Conservation (phyloP, 257 asterid genomes). For the Agastache rugosa region DNA sequence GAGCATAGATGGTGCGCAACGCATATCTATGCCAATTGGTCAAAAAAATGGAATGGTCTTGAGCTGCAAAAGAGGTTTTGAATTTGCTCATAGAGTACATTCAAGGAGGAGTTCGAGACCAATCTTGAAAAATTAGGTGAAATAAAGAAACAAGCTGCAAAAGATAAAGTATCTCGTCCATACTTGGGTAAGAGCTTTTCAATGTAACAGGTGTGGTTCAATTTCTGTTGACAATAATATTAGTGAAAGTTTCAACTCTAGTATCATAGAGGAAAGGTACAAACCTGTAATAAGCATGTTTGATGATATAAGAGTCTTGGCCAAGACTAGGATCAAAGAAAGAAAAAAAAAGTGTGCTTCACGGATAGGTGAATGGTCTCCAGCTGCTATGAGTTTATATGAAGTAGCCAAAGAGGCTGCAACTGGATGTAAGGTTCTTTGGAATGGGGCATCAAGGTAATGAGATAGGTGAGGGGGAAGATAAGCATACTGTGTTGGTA, state of each 20-base stretch:
- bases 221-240: background rate
- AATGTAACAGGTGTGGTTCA: background rate
- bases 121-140: background rate
- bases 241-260: background rate
- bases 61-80: background rate
- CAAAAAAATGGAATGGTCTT: background rate
- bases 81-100: background rate
- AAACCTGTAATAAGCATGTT: background rate
- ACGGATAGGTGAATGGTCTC: background rate
- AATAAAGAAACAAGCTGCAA: background rate
- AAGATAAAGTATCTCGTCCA: background rate
- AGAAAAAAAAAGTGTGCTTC: background rate
- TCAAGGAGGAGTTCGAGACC: background rate
- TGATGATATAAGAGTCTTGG: background rate
- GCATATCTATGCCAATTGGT: conserved; percentile 7
- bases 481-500: background rate
- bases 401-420: background rate
- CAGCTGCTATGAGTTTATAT: background rate
- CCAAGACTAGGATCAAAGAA: background rate
- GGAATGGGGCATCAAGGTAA: background rate
- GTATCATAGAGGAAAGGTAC: background rate
- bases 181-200: background rate
- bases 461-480: background rate
- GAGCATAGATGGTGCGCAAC: conserved; percentile 21
- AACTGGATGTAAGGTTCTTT: background rate